A percentile compares a stretch with the other conserved stretches of the same genome.
These are phyloP conservation scores for Yamadazyma nakazawae DNA, from an alignment of 805 yeast genomes.

Conservation along the genomic window DNA sequence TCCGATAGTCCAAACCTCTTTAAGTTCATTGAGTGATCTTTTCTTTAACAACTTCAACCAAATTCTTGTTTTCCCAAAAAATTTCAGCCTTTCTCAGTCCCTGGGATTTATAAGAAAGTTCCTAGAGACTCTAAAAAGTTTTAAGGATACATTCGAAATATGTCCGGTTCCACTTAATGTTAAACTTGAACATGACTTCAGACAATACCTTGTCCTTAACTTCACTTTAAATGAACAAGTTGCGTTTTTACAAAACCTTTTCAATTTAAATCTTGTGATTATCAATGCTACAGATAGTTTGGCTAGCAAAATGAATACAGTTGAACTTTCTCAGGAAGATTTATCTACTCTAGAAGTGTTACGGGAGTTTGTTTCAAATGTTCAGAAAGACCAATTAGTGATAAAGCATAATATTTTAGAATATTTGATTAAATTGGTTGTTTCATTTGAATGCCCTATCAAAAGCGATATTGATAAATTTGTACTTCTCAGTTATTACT, in stretches of 20 bases:
- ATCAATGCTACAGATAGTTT: conserved; percentile 11
- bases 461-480: conserved; percentile 14
- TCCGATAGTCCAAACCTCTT: conserved; percentile 16
- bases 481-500: conserved; percentile 12
- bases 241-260: conserved; percentile 20
- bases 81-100: background rate
- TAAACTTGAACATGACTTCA: background rate
- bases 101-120: conserved; percentile 12
- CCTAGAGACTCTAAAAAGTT: conserved; percentile 13
- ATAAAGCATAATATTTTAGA: conserved; percentile 14
- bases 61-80: conserved; percentile 21
- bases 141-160: background rate
- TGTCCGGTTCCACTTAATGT: background rate
- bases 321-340: background rate
- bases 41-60: conserved; percentile 20
- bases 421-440: conserved; percentile 19
- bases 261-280: conserved; percentile 21
- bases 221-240: conserved; percentile 19
- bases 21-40: conserved; percentile 19
- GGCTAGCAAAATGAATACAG: conserved; percentile 1
- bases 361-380: background rate
- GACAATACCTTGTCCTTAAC: conserved; percentile 9
- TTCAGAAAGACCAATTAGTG: conserved; percentile 17
- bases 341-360: background rate
- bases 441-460: conserved; percentile 9